These are phyloP conservation scores for Cryoendolithus antarcticus DNA, from an alignment of 2,329 filamentous ascomycete species.

Conservation along the genomic window DNA sequence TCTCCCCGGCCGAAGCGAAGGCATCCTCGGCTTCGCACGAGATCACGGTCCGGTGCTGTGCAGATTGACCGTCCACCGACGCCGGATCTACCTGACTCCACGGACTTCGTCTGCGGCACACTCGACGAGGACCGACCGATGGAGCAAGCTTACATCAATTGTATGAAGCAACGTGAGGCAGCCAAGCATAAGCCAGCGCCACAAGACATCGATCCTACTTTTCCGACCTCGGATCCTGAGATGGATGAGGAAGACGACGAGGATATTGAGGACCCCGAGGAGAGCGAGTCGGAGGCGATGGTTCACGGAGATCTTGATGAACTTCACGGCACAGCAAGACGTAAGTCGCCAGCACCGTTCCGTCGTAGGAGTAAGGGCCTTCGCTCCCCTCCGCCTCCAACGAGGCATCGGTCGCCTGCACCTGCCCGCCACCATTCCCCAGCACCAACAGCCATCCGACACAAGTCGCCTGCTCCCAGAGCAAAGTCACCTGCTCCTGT, in stretches of 20 bases:
- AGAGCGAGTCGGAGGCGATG: conserved; percentile 49
- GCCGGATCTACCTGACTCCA: conserved; percentile 86
- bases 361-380: conserved; percentile 10
- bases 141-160: conserved; percentile 86
- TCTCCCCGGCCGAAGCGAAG: conserved; percentile 8
- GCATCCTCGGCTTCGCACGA: not conserved
- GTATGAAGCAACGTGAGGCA: conserved; percentile 66
- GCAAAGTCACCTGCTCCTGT: conserved; percentile 3
- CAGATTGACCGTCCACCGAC: conserved; percentile 11
- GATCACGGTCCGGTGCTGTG: conserved; percentile 18
- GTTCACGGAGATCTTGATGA: conserved; percentile 47
- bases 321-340: conserved; percentile 11
- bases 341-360: not conserved
- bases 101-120: conserved; percentile 97
- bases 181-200: conserved; percentile 72
- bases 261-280: conserved; percentile 43
- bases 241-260: conserved; percentile 64
- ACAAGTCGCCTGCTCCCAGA: conserved; percentile 25
- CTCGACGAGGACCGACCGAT: conserved; percentile 87
- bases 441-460: conserved; percentile 20
- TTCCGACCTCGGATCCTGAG: conserved; percentile 87
- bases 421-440: conserved; percentile 23
- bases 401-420: conserved; percentile 8
- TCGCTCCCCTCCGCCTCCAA: conserved; percentile 25
- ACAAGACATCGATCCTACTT: conserved; percentile 97